phyloP scores from a whole-genome alignment of 495 filamentous ascomycete species.

The Lophiotrema nucula region DNA sequence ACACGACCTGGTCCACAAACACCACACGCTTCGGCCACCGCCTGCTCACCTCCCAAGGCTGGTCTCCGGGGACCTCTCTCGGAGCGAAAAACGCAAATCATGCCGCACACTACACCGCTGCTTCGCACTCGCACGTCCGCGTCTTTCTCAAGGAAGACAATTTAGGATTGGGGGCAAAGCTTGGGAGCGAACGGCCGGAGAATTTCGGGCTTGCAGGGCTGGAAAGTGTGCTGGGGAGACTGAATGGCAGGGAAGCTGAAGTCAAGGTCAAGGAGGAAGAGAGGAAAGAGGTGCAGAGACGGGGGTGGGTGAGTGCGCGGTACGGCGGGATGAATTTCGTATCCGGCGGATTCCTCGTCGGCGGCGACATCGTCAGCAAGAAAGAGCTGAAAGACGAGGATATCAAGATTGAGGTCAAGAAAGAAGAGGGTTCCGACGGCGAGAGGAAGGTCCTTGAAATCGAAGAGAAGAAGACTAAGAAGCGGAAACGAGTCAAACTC shows the following conservation, averaged over 20 bases:
- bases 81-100: slow-evolving; percentile 73
- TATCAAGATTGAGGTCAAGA: slow-evolving; percentile 32
- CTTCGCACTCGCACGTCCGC: slow-evolving; percentile 73
- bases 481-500: slow-evolving; percentile 29
- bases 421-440: background rate
- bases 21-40: slow-evolving; percentile 80
- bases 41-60: slow-evolving; percentile 83
- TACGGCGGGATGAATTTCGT: slow-evolving; percentile 78
- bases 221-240: slow-evolving; percentile 75
- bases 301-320: slow-evolving; percentile 64
- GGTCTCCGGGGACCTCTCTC: slow-evolving; percentile 78
- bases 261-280: slow-evolving; percentile 62
- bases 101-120: slow-evolving; percentile 68
- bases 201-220: slow-evolving; percentile 81
- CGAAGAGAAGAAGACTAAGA: slow-evolving; percentile 21
- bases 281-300: slow-evolving; percentile 31
- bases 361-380: slow-evolving; percentile 54
- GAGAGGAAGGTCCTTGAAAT: background rate
- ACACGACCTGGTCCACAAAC: slow-evolving; percentile 83
- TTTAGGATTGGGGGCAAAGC: slow-evolving; percentile 79
- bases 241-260: slow-evolving; percentile 81
- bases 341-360: slow-evolving; percentile 71
- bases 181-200: slow-evolving; percentile 60
- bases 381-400: slow-evolving; percentile 5
- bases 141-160: slow-evolving; percentile 84